Conservation (phyloP, 1,284 basidiomycete species). For the Afroboletus lepidellus region DNA sequence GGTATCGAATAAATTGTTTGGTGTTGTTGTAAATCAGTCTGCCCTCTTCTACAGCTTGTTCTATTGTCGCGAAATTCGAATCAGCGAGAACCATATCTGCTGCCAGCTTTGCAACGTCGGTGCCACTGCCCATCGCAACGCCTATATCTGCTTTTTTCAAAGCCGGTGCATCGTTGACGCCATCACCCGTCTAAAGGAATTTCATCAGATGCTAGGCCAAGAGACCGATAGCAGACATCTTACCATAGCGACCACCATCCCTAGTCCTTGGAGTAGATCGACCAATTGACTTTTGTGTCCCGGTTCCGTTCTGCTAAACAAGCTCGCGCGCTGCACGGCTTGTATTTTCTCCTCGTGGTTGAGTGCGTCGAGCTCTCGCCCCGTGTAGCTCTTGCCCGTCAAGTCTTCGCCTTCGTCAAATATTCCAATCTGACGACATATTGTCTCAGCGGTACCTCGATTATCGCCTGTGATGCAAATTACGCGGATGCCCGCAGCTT, state of each 20-base stretch:
- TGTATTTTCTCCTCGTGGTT: slow-evolving; percentile 76
- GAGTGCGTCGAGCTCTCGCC: slow-evolving; percentile 86
- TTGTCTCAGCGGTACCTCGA: slow-evolving; percentile 96
- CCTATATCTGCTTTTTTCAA: slow-evolving; percentile 98
- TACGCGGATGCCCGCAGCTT: slow-evolving; percentile 91
- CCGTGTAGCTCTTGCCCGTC: slow-evolving; percentile 92
- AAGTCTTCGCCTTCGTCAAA: slow-evolving; percentile 82
- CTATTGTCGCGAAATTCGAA: slow-evolving; percentile 90
- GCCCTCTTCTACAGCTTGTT: slow-evolving; percentile 95
- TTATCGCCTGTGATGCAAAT: slow-evolving; percentile 99
- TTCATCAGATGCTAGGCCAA: slow-evolving; percentile 7
- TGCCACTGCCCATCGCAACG: slow-evolving; percentile 98
- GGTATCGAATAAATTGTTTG: slow-evolving; percentile 94
- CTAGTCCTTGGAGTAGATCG: slow-evolving; percentile 90
- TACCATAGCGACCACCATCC: slow-evolving; percentile 97
- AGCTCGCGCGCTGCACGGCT: slow-evolving; percentile 82
- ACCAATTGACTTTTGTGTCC: slow-evolving; percentile 95
- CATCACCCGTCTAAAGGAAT: slow-evolving; percentile 74
- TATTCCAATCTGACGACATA: slow-evolving; percentile 94
- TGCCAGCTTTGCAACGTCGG: slow-evolving; percentile 97
- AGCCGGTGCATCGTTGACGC: slow-evolving; percentile 96
- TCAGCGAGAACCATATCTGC: slow-evolving; percentile 95
- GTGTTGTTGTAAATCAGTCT: slow-evolving; percentile 98
- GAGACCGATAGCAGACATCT: slow-evolving; percentile 27
- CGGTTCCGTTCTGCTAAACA: slow-evolving; percentile 95